Evolutionary conservation across 2,329 filamentous ascomycete genomes (phyloP).

Genomic region (Colletotrichum scovillei): DNA sequence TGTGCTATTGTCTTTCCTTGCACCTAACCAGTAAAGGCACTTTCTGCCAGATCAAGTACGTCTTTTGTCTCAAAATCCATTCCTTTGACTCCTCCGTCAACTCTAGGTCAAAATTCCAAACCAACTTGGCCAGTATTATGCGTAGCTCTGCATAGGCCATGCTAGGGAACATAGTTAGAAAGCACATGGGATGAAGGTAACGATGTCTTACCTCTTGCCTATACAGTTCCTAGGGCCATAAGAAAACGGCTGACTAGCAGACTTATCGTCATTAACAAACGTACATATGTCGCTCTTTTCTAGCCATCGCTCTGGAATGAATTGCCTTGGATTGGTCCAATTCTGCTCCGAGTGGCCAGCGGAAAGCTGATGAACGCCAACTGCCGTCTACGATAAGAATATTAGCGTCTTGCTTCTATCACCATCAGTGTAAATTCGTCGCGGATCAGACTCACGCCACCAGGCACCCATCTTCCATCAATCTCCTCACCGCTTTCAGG

Average conservation of each 20-base stretch:
- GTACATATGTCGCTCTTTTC: not conserved
- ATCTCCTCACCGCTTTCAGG: slow-evolving; percentile 21
- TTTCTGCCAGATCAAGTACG: slow-evolving; percentile 53
- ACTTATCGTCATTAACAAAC: slow-evolving; percentile 29
- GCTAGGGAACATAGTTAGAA: slow-evolving; percentile 23
- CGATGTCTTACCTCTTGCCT: slow-evolving; percentile 54
- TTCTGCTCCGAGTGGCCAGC: slow-evolving; percentile 16
- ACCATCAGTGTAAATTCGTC: no score
- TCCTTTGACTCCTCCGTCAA: slow-evolving; percentile 44
- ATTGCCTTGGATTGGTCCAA: slow-evolving; percentile 49
- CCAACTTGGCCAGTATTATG: slow-evolving; percentile 54
- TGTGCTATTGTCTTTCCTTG: not conserved
- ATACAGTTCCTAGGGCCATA: slow-evolving; percentile 62
- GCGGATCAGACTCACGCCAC: slow-evolving; percentile 43
- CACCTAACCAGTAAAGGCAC: not conserved
- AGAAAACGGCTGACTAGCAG: slow-evolving; percentile 59
- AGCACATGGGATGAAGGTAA: not conserved
- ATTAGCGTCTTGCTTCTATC: no score
- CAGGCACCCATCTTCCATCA: slow-evolving; percentile 44
- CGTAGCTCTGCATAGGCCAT: slow-evolving; percentile 62
- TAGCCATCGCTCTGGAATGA: slow-evolving; percentile 53
- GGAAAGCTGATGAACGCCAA: slow-evolving; percentile 25
- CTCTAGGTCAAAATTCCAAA: slow-evolving; percentile 58
- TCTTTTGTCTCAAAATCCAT: slow-evolving; percentile 51
- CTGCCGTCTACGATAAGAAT: not conserved